These are phyloP conservation scores for Taphrina sp. DNA, from an alignment of 1,139 yeast genomes.

Conservation along the genomic window DNA sequence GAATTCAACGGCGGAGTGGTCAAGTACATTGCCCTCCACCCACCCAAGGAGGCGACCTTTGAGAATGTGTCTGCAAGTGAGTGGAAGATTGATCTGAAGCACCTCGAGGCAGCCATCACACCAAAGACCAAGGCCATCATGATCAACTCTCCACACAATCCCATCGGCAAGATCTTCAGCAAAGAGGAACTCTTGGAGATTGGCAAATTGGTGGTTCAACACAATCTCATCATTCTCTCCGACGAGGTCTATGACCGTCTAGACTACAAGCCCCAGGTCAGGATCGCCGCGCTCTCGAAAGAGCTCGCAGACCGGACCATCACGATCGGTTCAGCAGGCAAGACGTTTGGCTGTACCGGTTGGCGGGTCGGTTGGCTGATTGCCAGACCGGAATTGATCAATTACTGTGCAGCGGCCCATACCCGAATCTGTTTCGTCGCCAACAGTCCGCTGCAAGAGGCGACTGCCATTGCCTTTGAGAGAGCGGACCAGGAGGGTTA, in stretches of 20 bases:
- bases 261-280: constrained; percentile 68
- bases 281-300: constrained; percentile 79
- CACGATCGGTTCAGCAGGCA: constrained; percentile 96
- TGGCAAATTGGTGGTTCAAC: constrained; percentile 77
- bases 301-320: constrained; percentile 76
- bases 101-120: constrained; percentile 65
- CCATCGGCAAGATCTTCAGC: constrained; percentile 85
- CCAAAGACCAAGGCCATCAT: constrained; percentile 79
- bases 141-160: constrained; percentile 92
- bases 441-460: constrained; percentile 93
- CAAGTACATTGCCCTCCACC: constrained; percentile 77
- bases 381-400: constrained; percentile 77
- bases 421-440: constrained; percentile 63
- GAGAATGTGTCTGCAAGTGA: constrained; percentile 66
- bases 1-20: constrained; percentile 91
- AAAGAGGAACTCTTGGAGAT: constrained; percentile 67
- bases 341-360: constrained; percentile 95
- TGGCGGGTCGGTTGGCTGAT: constrained; percentile 97
- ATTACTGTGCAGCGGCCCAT: constrained; percentile 84
- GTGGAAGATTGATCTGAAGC: constrained; percentile 81
- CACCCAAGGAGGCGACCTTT: constrained; percentile 70
- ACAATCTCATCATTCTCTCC: constrained; percentile 75
- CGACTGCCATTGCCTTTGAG: constrained; percentile 72
- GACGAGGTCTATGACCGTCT: constrained; percentile 95
- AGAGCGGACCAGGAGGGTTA: constrained; percentile 62